phyloP scores from a whole-genome alignment of 192 early-diverging fungal species.

The Lobosporangium transversale region DNA sequence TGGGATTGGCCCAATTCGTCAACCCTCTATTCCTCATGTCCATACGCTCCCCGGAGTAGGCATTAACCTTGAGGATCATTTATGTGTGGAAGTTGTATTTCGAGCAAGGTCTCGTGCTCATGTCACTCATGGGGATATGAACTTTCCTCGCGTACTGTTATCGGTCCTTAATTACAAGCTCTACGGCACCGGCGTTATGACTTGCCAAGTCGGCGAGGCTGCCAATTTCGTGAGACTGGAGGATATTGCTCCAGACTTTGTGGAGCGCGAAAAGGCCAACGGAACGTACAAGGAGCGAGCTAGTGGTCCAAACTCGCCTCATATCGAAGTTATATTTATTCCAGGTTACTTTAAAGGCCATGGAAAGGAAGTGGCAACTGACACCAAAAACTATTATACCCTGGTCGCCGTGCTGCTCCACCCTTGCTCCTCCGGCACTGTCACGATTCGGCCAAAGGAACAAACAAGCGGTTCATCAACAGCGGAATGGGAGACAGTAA shows the following conservation, averaged over 20 bases:
- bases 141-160: neutral
- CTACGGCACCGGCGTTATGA: conserved; percentile 16
- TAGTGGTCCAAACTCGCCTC: conserved; percentile 35
- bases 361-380: conserved; percentile 18
- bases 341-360: conserved; percentile 20
- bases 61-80: conserved; percentile 49
- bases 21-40: conserved; percentile 28
- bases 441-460: conserved; percentile 22
- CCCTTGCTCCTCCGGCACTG: conserved; percentile 25
- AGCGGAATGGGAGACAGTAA: conserved; percentile 15
- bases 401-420: conserved; percentile 32
- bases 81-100: conserved; percentile 32
- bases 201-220: conserved; percentile 30
- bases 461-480: neutral
- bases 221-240: conserved; percentile 41
- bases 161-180: conserved; percentile 11
- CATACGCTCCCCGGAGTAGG: conserved; percentile 53
- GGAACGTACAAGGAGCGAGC: conserved; percentile 41
- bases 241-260: conserved; percentile 41
- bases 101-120: conserved; percentile 13
- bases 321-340: conserved; percentile 35
- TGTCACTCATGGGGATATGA: neutral
- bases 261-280: conserved; percentile 37
- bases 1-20: conserved; percentile 46
- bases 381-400: conserved; percentile 26